Conservation (phyloP, 2,329 filamentous ascomycete species). For the Fusarium annulatum region DNA sequence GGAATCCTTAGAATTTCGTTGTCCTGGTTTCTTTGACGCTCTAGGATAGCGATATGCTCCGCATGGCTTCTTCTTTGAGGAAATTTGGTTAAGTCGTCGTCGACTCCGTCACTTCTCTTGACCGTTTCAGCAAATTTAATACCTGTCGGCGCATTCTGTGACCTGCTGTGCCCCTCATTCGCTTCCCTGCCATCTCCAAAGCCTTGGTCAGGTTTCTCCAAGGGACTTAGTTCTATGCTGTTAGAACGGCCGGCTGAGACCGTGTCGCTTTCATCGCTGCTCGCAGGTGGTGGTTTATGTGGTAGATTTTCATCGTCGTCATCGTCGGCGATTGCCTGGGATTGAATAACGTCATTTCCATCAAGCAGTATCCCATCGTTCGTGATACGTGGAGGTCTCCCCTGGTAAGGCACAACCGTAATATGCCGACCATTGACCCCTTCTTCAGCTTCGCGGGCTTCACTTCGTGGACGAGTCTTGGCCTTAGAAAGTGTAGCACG, state of each 20-base stretch:
- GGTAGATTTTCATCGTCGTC: conserved; percentile 48
- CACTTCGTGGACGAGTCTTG: conserved; percentile 60
- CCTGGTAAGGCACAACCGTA: conserved; percentile 70
- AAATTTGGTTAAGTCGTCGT: conserved; percentile 59
- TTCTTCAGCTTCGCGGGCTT: conserved; percentile 63
- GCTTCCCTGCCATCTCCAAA: conserved; percentile 18
- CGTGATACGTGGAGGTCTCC: conserved; percentile 65
- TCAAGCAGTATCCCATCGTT: conserved; percentile 69
- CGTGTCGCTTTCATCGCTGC: conserved; percentile 54
- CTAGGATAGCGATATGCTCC: conserved; percentile 88
- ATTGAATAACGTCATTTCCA: conserved; percentile 36
- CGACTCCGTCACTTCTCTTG: conserved; percentile 66
- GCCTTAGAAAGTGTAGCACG: conserved; percentile 74
- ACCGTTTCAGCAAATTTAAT: conserved; percentile 79
- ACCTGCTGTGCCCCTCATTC: conserved; percentile 16
- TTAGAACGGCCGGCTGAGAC: conserved; percentile 45
- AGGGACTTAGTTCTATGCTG: conserved; percentile 39
- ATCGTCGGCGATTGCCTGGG: conserved; percentile 44
- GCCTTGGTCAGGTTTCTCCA: conserved; percentile 35
- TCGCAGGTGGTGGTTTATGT: conserved; percentile 33
- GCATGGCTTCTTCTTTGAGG: conserved; percentile 66
- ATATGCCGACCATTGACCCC: conserved; percentile 76
- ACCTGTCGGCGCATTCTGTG: conserved; percentile 42
- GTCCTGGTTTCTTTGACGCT: conserved; percentile 83
- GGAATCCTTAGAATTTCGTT: conserved; percentile 86